Percentiles rank a stretch among this genome's conserved stretches.
Evolutionary conservation across 208 protist species (phyloP).

Genomic region (Angomonas ambiguus): DNA sequence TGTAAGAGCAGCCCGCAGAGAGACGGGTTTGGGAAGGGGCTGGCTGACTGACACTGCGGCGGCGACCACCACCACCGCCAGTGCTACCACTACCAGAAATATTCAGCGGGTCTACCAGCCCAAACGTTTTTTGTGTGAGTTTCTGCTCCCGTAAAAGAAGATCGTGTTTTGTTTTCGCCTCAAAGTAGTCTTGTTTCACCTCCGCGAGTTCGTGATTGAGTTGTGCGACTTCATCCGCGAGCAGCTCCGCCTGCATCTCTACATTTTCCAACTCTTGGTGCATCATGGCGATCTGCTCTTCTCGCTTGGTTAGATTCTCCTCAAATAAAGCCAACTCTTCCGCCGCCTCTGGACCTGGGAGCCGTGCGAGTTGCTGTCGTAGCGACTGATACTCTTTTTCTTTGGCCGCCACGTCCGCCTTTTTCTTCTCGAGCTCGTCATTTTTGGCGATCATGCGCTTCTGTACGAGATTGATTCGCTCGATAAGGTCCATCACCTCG

Average conservation of each 20-base stretch:
- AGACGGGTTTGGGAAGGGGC: slow-evolving; percentile 62
- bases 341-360: slow-evolving; percentile 95
- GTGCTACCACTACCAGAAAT: background rate
- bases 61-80: too few species aligned
- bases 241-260: slow-evolving; percentile 65
- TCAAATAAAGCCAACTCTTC: slow-evolving; percentile 94
- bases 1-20: background rate
- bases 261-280: slow-evolving; percentile 41
- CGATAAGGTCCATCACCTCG: slow-evolving; percentile 92
- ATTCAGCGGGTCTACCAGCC: slow-evolving; percentile 5
- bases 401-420: slow-evolving; percentile 81
- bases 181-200: slow-evolving; percentile 89
- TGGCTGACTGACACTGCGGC: background rate
- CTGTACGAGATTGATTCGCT: slow-evolving; percentile 98
- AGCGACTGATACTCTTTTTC: slow-evolving; percentile 90
- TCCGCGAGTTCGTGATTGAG: slow-evolving; percentile 89
- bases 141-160: slow-evolving; percentile 46
- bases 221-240: slow-evolving; percentile 89
- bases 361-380: slow-evolving; percentile 88
- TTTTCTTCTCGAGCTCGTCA: slow-evolving; percentile 91
- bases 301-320: slow-evolving; percentile 91
- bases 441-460: slow-evolving; percentile 93
- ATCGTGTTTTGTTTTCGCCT: slow-evolving; percentile 87
- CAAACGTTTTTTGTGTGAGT: slow-evolving; percentile 43
- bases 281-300: slow-evolving; percentile 87